These are phyloP conservation scores for Gomphus bonarii DNA, from an alignment of 1,284 basidiomycete species.

Conservation along the genomic window DNA sequence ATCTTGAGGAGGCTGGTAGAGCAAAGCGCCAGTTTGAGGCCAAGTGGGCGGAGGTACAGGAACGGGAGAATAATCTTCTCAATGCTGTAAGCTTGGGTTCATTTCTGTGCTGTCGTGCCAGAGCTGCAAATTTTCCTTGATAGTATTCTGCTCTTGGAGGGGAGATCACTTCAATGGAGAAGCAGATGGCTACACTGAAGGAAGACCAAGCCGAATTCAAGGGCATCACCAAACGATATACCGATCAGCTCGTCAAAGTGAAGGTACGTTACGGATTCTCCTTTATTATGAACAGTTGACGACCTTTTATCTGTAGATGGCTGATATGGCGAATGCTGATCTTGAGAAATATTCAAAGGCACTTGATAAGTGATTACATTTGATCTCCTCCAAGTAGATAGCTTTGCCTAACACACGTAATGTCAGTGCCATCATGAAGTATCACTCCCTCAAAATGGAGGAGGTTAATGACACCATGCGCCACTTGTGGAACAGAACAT, in stretches of 20 bases:
- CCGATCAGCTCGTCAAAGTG: constrained; percentile 86
- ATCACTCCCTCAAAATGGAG: constrained; percentile 98
- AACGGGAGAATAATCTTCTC: constrained; percentile 62
- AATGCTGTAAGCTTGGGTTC: constrained; percentile 43
- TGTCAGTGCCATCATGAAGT: constrained; percentile 90
- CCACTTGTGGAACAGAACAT: constrained; percentile 96
- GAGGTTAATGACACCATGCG: constrained; percentile 98
- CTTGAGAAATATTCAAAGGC: constrained; percentile 97
- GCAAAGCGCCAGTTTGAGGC: constrained; percentile 78
- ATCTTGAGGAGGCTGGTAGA: constrained; percentile 75
- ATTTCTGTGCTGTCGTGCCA: constrained; percentile 2
- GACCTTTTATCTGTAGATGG: constrained; percentile 48
- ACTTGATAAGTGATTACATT: constrained; percentile 70
- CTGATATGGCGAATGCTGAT: constrained; percentile 91
- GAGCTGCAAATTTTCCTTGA: not conserved
- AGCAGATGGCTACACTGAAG: constrained; percentile 59
- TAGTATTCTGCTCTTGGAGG: constrained; percentile 78
- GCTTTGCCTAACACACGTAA: not conserved
- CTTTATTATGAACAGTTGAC: not conserved
- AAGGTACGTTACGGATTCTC: constrained; percentile 50
- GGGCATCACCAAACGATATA: constrained; percentile 78
- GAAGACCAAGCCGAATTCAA: constrained; percentile 81
- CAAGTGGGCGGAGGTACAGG: constrained; percentile 65
- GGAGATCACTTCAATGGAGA: constrained; percentile 68
- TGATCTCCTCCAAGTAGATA: constrained; percentile 11